Base-by-base conservation (phyloP, 257 asterid genomes). In the Solanum chaucha region DNA sequence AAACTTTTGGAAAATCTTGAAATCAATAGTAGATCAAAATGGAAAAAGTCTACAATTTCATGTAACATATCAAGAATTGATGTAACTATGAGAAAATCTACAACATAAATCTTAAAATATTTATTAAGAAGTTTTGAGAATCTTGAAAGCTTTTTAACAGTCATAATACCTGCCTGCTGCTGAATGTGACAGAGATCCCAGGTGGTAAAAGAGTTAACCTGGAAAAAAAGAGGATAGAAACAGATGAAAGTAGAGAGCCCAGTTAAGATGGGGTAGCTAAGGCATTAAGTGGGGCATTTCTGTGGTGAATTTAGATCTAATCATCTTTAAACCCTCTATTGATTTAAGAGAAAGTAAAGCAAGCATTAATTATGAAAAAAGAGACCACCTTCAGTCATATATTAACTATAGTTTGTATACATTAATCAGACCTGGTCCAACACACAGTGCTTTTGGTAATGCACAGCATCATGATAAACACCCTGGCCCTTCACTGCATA, bases 391-490 rank as follows among this genome's bases (percentile, higher is more conserved):
- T 87, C 51, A 46, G 41, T 80, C 85, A 80, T 51, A 80, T 80
- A 80, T 87, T 87, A 34, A 73, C 86, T 85, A 67, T 86, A 86
- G 87, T 19, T 10, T 70, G 48, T 83, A 58, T 26, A 26, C 40
- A 78, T 78, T 86, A 86, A 75, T 85, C 87, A 83, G 82, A 72
- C 75, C 59, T 80, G 82, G 83, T 72, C 84, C 89, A 82, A 86
- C 90, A 88, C 82, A 90, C 94, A 92, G 91, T 90, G 89, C 89
- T 90, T 74, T 86, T 87, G 89, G 89, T 89, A 87, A 90, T 92
- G 94, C 92, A 91, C 91, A 90, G 88, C 94, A 95, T 93, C 87
- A 94, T 94, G 89, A 89, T 87, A 89, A 88, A 88, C 93, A 88
- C 93, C 92, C 85, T 88, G 89, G 87, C 90, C 89, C 90, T 86